A percentile compares a stretch with the other conserved stretches of the same genome.
These are phyloP conservation scores for Gillenia trifoliata DNA, from an alignment of 306 rosid species.

Conservation along the genomic window DNA sequence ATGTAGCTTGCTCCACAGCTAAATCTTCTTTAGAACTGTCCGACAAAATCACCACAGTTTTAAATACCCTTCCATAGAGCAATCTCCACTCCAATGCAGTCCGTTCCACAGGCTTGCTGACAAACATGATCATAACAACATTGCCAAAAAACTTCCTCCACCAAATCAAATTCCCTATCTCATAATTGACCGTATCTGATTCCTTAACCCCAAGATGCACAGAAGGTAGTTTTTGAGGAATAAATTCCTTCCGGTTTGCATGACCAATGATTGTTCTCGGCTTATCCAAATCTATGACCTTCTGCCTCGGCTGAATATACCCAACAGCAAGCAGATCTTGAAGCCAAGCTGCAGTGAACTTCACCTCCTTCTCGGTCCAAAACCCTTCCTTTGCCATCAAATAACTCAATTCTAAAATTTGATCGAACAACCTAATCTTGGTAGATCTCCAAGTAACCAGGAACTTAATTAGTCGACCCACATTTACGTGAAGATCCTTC, in stretches of 20 bases:
- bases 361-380: constrained; percentile 68
- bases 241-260: constrained; percentile 56
- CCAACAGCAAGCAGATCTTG: constrained; percentile 72
- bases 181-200: constrained; percentile 62
- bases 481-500: constrained; percentile 90
- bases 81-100: constrained; percentile 80
- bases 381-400: constrained; percentile 67
- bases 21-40: constrained; percentile 48
- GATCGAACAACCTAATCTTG: constrained; percentile 61
- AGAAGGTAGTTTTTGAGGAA: constrained; percentile 65
- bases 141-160: constrained; percentile 83
- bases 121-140: constrained; percentile 59
- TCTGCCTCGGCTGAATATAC: constrained; percentile 64
- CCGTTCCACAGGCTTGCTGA: constrained; percentile 64
- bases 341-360: constrained; percentile 76
- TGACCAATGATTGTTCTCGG: constrained; percentile 41
- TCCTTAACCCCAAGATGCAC: constrained; percentile 81
- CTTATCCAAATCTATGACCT: constrained; percentile 50
- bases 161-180: constrained; percentile 59
- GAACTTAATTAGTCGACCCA: constrained; percentile 63
- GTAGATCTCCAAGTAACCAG: constrained; percentile 63
- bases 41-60: constrained; percentile 61
- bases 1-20: constrained; percentile 53
- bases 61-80: constrained; percentile 79
- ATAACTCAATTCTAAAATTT: constrained; percentile 62